These are phyloP conservation scores for Aquanectria penicillioides DNA, from an alignment of 2,329 filamentous ascomycete species.

Conservation along the genomic window DNA sequence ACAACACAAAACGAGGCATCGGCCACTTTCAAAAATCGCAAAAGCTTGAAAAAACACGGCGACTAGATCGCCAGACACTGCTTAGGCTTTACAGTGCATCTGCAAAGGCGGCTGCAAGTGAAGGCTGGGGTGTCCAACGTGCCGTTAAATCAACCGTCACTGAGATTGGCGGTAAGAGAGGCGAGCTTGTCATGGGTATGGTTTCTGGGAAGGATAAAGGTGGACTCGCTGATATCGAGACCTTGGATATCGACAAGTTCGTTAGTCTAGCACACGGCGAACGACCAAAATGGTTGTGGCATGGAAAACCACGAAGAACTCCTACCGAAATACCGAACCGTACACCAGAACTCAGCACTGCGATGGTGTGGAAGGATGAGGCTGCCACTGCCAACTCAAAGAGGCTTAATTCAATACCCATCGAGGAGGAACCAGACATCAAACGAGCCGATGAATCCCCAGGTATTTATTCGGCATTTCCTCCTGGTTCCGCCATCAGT, in stretches of 20 bases:
- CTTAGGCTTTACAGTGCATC: slow-evolving; percentile 84
- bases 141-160: slow-evolving; percentile 96
- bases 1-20: slow-evolving; percentile 84
- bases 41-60: slow-evolving; percentile 79
- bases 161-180: slow-evolving; percentile 91
- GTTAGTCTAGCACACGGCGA: slow-evolving; percentile 82
- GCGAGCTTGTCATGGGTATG: slow-evolving; percentile 96
- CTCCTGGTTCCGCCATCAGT: slow-evolving; percentile 58
- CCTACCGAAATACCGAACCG: slow-evolving; percentile 57
- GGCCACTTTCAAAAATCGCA: slow-evolving; percentile 90
- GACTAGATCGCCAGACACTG: slow-evolving; percentile 85
- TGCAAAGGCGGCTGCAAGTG: slow-evolving; percentile 87
- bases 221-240: slow-evolving; percentile 92
- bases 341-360: slow-evolving; percentile 56
- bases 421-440: slow-evolving; percentile 61
- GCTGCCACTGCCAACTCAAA: slow-evolving; percentile 51
- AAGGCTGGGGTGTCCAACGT: slow-evolving; percentile 91
- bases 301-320: slow-evolving; percentile 83
- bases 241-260: slow-evolving; percentile 86
- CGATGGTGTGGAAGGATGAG: slow-evolving; percentile 67
- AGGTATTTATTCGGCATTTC: slow-evolving; percentile 54
- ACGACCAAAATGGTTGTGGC: slow-evolving; percentile 92
- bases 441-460: slow-evolving; percentile 58
- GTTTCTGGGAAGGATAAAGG: slow-evolving; percentile 87
- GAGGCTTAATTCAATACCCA: slow-evolving; percentile 60